Base-by-base conservation (phyloP, 352 stramenopile species). In the Pythium chondricola region DNA sequence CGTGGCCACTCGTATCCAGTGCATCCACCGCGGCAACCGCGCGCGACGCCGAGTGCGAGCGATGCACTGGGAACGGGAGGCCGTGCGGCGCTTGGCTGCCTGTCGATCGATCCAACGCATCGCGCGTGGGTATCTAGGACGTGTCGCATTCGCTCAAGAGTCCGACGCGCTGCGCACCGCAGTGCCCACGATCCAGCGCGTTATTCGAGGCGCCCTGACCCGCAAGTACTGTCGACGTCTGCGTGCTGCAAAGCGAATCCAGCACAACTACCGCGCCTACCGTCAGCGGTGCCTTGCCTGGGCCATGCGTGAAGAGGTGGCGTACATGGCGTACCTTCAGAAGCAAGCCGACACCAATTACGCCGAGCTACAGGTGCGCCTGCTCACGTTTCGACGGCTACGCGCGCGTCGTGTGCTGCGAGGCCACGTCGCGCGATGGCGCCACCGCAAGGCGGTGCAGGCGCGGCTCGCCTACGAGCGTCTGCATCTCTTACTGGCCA, bases 21-120 rank as follows among this genome's bases (percentile, higher is more conserved):
- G 67, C 1, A 80, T 88, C 29, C 88, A 81, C 43, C 65, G 79
- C 30, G 76, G 79, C 2, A 90, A 87, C 22, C 74, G 58, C 13
- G 69, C 74, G 9, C 67, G 79, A 9, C 61, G 62, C 22, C 57
- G 72, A 41, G 70, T 83, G 4, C 63, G 54, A 4, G 37, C 51
- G 7, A 43, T 89, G 9, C 42, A 44, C 1, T 74, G 61, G 26
- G 68, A 85, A 39, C 54, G 53, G 8, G 56, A 61, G 6, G 73
- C 78, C 10, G 11, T 63, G 1, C n/a, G 9, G 35, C 33, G 55
- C 3, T 37, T 57, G 8, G 17, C 29, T 17, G 41, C 55, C 2
- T 58, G 43, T 7, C 30, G 43, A 22, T 60, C 66, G 13, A 49
- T 90, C 1, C 79, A 88, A 55, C 60, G 63, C 4, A 60, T 85